phyloP scores from a whole-genome alignment of 176 grass and related monocot genomes.

The Poa annua region DNA sequence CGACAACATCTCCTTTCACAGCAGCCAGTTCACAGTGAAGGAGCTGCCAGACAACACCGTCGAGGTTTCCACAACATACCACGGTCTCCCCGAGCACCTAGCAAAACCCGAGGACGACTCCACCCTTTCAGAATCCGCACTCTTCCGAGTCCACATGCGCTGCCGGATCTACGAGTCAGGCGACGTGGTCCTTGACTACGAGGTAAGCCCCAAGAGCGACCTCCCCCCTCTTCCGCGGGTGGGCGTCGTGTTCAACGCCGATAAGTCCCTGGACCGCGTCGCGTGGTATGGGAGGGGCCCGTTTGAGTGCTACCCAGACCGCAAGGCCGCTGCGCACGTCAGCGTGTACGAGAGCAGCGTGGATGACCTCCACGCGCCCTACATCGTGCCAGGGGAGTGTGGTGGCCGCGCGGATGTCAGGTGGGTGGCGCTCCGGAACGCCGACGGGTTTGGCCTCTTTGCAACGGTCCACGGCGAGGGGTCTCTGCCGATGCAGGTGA shows the following conservation, averaged over 20 bases:
- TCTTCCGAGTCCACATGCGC: conserved; percentile 51
- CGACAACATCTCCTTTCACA: conserved; percentile 55
- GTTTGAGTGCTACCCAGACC: conserved; percentile 94
- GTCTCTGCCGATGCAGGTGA: conserved; percentile 84
- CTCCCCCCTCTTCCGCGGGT: conserved; percentile 87
- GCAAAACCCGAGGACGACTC: conserved; percentile 40
- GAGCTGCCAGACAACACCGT: conserved; percentile 52
- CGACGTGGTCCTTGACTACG: conserved; percentile 67
- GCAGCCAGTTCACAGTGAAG: conserved; percentile 61
- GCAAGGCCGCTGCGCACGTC: conserved; percentile 76
- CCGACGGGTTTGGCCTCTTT: conserved; percentile 61
- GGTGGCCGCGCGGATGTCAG: conserved; percentile 64
- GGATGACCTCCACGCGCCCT: conserved; percentile 78
- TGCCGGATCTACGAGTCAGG: conserved; percentile 70
- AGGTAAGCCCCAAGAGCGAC: conserved; percentile 65
- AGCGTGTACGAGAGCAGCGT: conserved; percentile 66
- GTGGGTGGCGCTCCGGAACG: conserved; percentile 70
- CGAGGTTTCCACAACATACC: conserved; percentile 64
- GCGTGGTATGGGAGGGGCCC: conserved; percentile 77
- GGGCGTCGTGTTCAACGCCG: conserved; percentile 65
- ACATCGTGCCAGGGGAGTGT: conserved; percentile 75
- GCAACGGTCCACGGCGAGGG: conserved; percentile 56
- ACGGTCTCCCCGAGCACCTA: conserved; percentile 50
- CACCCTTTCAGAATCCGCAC: conserved; percentile 33
- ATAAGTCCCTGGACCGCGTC: conserved; percentile 59